phyloP scores from a whole-genome alignment of 441 rosid species.

The Corymbia calophylla region DNA sequence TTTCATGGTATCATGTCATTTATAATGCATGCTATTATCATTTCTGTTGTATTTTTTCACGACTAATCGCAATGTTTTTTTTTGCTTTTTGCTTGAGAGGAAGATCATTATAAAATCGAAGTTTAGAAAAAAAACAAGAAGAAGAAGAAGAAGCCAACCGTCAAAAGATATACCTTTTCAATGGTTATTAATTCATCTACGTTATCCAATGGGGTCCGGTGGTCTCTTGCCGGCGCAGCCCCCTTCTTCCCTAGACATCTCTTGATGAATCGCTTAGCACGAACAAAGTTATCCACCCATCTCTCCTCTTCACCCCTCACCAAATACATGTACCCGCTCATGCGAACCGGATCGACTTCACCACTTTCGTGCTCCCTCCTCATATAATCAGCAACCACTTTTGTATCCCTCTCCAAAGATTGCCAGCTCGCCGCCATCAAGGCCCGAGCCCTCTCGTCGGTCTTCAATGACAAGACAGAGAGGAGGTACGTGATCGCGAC shows the following conservation, averaged over 20 bases:
- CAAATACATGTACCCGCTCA: not conserved
- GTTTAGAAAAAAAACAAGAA: not conserved
- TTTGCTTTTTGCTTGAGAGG: not conserved
- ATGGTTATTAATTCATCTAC: not conserved
- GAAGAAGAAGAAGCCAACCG: not conserved
- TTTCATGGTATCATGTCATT: too few species aligned
- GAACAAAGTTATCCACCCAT: rapidly evolving
- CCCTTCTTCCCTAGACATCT: not conserved
- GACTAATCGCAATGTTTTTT: too few species aligned
- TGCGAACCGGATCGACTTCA: not conserved
- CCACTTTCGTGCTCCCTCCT: not conserved
- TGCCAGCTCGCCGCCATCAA: not conserved
- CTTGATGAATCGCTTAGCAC: rapidly evolving
- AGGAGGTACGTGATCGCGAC: rapidly evolving
- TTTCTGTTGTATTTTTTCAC: too few species aligned
- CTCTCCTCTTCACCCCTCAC: not conserved
- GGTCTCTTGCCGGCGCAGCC: not conserved
- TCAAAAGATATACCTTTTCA: not conserved
- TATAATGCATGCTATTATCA: too few species aligned
- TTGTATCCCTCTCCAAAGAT: not conserved
- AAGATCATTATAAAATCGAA: too few species aligned
- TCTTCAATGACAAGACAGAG: rapidly evolving
- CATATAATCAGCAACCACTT: not conserved
- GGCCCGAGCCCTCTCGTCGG: not conserved
- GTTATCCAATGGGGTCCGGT: not conserved